A percentile compares a stretch with the other conserved stretches of the same genome.
Evolutionary conservation across 768 basidiomycete genomes (phyloP).

Genomic region (Amanita phalloides): DNA sequence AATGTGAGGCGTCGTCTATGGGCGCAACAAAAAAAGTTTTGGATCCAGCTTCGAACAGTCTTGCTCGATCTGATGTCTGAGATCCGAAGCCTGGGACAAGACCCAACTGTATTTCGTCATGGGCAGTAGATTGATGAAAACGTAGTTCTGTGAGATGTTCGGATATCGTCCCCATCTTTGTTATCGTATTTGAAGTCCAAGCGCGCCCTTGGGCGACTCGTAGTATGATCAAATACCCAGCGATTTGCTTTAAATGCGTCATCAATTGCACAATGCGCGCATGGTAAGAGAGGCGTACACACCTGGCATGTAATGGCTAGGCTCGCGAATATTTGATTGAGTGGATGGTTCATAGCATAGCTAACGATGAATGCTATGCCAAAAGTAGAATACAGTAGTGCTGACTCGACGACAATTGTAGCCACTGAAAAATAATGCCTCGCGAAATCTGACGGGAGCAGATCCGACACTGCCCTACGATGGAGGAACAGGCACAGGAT

Average conservation of each 20-base stretch:
- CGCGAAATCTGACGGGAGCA: conserved; percentile 18
- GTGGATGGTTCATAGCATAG: conserved; percentile 20
- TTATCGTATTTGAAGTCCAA: conserved; percentile 23
- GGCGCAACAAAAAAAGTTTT: no score
- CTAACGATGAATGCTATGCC: conserved; percentile 20
- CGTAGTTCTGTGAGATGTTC: not conserved
- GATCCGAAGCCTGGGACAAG: no score
- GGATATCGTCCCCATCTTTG: not conserved
- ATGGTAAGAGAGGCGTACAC: conserved; percentile 1
- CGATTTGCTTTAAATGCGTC: conserved; percentile 25
- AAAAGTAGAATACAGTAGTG: conserved; percentile 22
- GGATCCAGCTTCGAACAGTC: no score
- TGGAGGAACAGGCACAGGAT: conserved; percentile 18
- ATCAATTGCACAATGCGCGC: conserved; percentile 13
- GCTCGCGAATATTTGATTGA: conserved; percentile 20
- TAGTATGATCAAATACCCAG: conserved; percentile 35
- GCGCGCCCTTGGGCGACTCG: conserved; percentile 35
- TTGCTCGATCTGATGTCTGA: no score
- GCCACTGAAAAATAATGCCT: conserved; percentile 20
- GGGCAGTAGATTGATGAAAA: not conserved
- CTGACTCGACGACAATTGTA: conserved; percentile 25
- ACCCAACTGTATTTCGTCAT: no score
- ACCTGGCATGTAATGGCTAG: conserved; percentile 18
- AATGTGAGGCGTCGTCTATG: no score
- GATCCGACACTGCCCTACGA: conserved; percentile 15